These are phyloP conservation scores for Saprolegnia diclina DNA, from an alignment of 352 stramenopile species.

Conservation along the genomic window DNA sequence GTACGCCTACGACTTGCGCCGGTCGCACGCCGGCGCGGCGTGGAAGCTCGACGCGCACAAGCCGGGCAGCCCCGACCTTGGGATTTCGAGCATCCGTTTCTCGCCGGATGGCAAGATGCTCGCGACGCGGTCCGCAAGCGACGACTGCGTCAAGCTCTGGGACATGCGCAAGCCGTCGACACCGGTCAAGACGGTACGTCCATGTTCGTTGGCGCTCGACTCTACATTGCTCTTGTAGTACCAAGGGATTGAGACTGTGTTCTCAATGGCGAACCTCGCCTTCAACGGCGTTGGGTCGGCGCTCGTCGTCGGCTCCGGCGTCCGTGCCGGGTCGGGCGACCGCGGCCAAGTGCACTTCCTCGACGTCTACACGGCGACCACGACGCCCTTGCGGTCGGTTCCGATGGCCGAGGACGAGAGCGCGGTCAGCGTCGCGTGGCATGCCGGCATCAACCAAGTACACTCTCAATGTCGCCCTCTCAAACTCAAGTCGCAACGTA, in stretches of 20 bases:
- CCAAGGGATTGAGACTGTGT: constrained; percentile 52
- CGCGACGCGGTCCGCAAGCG: constrained; percentile 60
- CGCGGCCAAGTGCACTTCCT: constrained; percentile 61
- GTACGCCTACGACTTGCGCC: constrained; percentile 68
- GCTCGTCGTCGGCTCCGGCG: constrained; percentile 58
- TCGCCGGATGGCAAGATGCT: constrained; percentile 56
- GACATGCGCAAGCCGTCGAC: constrained; percentile 58
- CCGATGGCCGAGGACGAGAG: constrained; percentile 77
- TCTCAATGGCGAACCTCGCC: constrained; percentile 70
- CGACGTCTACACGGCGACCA: constrained; percentile 60
- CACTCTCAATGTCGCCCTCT: background rate
- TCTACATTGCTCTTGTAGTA: constrained; percentile 33
- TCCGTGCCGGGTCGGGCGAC: constrained; percentile 55
- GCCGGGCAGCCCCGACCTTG: constrained; percentile 58
- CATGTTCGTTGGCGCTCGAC: background rate
- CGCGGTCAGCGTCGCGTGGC: constrained; percentile 78
- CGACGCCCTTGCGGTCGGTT: constrained; percentile 49
- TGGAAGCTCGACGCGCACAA: constrained; percentile 48
- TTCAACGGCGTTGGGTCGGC: constrained; percentile 73
- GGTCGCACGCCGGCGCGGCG: constrained; percentile 51
- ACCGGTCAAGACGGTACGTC: constrained; percentile 44
- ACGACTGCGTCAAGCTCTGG: constrained; percentile 81
- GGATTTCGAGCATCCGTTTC: constrained; percentile 70
- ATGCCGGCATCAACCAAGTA: constrained; percentile 70
- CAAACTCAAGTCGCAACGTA: background rate